These are phyloP conservation scores for Aspergillus egyptiacus DNA, from an alignment of 495 filamentous ascomycete genomes.

Conservation along the genomic window DNA sequence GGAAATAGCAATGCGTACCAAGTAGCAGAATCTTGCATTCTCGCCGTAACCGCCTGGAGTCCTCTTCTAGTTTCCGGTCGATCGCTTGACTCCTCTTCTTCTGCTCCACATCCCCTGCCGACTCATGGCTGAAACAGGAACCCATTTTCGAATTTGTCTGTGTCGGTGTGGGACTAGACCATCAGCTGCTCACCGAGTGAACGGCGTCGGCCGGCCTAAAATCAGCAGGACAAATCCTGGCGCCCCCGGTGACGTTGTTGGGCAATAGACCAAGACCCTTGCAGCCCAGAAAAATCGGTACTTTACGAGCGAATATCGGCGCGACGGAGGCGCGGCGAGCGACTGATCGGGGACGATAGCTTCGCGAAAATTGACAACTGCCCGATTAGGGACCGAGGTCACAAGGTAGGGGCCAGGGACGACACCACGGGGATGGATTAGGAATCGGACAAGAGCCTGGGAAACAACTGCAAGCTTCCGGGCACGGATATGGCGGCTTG, in stretches of 20 bases:
- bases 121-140: slow-evolving; percentile 74
- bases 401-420: slow-evolving; percentile 12
- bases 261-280: not conserved
- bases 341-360: slow-evolving; percentile 1
- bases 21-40: slow-evolving; percentile 98
- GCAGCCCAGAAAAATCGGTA: not conserved
- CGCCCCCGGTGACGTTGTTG: slow-evolving; percentile 1
- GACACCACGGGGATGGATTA: slow-evolving; percentile 7
- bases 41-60: slow-evolving; percentile 78
- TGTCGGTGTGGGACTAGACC: slow-evolving; percentile 23
- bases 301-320: not conserved
- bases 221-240: slow-evolving; percentile 4
- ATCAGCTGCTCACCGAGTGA: slow-evolving; percentile 25
- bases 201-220: slow-evolving; percentile 20
- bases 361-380: slow-evolving; percentile 9
- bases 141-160: slow-evolving; percentile 58
- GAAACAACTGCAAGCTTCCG: slow-evolving; percentile 22
- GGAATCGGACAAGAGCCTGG: slow-evolving; percentile 16
- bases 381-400: slow-evolving; percentile 12
- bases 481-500: slow-evolving; percentile 13
- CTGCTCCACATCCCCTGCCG: slow-evolving; percentile 76
- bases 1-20: slow-evolving; percentile 47
- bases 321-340: slow-evolving; percentile 9
- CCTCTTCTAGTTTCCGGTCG: slow-evolving; percentile 86
- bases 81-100: slow-evolving; percentile 93